phyloP scores from a whole-genome alignment of 441 rosid species.

The Pelargonium citronellum region DNA sequence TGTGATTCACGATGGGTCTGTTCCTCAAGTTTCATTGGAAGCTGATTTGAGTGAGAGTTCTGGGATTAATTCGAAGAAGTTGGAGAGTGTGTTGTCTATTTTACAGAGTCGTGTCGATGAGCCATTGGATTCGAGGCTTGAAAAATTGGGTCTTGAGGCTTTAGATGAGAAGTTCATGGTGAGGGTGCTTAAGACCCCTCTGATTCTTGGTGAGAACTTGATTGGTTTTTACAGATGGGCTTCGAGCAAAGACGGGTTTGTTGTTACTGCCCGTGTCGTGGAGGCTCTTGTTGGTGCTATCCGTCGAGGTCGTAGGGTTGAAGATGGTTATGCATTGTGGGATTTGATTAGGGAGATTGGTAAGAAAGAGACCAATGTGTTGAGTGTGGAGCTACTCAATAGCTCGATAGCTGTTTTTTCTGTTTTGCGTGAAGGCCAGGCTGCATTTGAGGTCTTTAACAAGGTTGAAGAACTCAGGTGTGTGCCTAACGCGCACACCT shows the following conservation, averaged over 20 bases:
- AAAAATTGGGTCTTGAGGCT: constrained; percentile 30
- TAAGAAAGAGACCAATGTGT: constrained; percentile 26
- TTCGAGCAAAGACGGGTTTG: constrained; percentile 29
- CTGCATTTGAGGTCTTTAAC: constrained; percentile 59
- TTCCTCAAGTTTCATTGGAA: too few species aligned
- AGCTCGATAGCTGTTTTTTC: constrained; percentile 52
- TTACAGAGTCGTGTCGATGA: constrained; percentile 57
- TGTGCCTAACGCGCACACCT: constrained; percentile 47
- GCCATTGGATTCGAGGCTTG: constrained; percentile 54
- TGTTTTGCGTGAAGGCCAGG: constrained; percentile 63
- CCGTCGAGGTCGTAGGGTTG: constrained; percentile 36
- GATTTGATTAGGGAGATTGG: constrained; percentile 59
- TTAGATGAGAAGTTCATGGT: constrained; percentile 45
- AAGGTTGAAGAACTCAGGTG: constrained; percentile 55
- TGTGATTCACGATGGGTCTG: too few species aligned
- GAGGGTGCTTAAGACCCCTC: constrained; percentile 51
- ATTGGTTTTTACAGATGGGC: constrained; percentile 65
- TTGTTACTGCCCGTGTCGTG: constrained; percentile 30
- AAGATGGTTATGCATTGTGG: constrained; percentile 58
- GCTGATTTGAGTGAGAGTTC: too few species aligned
- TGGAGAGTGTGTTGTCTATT: constrained; percentile 51
- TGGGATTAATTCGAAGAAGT: constrained; percentile 45
- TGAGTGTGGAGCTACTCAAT: constrained; percentile 49
- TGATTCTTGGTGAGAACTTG: constrained; percentile 48
- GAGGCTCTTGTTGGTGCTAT: constrained; percentile 47